A percentile compares a stretch with the other conserved stretches of the same genome.
phyloP scores from a whole-genome alignment of 2,329 filamentous ascomycete genomes.

The Mycosphaerella sp. region DNA sequence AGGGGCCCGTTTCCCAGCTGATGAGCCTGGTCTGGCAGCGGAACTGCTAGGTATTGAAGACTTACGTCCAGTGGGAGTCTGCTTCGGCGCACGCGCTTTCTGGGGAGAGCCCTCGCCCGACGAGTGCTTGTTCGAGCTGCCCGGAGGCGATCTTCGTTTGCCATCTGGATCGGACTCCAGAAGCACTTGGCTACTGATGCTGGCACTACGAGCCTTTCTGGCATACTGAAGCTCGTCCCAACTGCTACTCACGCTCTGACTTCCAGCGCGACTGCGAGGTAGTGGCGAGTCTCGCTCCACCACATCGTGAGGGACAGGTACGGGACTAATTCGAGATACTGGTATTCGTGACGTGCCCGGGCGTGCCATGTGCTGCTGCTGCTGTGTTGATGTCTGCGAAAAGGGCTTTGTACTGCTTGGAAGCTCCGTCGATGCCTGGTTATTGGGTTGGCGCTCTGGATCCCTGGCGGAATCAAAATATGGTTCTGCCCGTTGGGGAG shows the following conservation, averaged over 20 bases:
- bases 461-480: constrained; percentile 43
- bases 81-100: constrained; percentile 38
- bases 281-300: constrained; percentile 68
- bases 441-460: constrained; percentile 70
- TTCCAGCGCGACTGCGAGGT: constrained; percentile 53
- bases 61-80: constrained; percentile 29
- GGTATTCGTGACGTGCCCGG: constrained; percentile 72
- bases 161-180: constrained; percentile 44
- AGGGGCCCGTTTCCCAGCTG: constrained; percentile 4
- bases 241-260: constrained; percentile 51
- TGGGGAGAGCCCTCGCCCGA: constrained; percentile 30
- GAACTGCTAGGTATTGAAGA: constrained; percentile 10
- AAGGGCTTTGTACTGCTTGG: constrained; percentile 31
- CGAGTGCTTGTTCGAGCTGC: constrained; percentile 20
- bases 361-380: constrained; percentile 28
- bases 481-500: constrained; percentile 23
- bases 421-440: constrained; percentile 59
- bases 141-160: constrained; percentile 37
- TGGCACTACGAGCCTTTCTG: constrained; percentile 62
- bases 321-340: constrained; percentile 70
- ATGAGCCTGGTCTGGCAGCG: constrained; percentile 18
- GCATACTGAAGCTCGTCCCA: constrained; percentile 39
- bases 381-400: neutral
- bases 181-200: constrained; percentile 48
- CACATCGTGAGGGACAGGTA: constrained; percentile 64